Evolutionary conservation across 2,329 filamentous ascomycete species (phyloP).

Genomic region (Tolypocladium tundrense): DNA sequence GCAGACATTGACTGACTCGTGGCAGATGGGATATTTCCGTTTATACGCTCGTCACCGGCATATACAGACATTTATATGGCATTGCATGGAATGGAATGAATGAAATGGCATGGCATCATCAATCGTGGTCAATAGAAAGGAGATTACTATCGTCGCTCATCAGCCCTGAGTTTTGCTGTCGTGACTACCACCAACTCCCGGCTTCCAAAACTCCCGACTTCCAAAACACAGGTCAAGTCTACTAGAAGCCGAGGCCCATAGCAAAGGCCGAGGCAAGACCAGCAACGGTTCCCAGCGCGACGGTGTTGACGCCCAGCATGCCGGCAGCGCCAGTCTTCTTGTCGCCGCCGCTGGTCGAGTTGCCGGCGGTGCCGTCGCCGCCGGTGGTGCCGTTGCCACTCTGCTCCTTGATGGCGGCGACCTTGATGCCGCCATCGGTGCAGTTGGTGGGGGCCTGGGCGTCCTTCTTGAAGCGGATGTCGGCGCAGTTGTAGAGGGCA

Average conservation of each 20-base stretch:
- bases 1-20: neutral
- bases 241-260: conserved; percentile 26
- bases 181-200: neutral
- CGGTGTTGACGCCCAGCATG: conserved; percentile 11
- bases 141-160: neutral
- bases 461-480: conserved; percentile 54
- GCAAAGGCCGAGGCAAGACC: conserved; percentile 28
- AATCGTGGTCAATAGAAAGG: neutral
- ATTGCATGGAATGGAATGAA: neutral
- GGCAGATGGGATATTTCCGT: neutral
- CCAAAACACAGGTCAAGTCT: conserved; percentile 2
- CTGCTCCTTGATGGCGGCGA: conserved; percentile 19
- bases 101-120: neutral
- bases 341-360: neutral
- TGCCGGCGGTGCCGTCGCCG: conserved; percentile 4
- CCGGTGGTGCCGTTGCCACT: conserved; percentile 8
- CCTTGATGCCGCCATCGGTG: conserved; percentile 31
- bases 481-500: conserved; percentile 66
- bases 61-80: neutral
- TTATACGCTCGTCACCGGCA: neutral
- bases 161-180: neutral
- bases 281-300: conserved; percentile 22
- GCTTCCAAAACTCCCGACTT: neutral
- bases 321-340: conserved; percentile 11
- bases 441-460: conserved; percentile 32